Evolutionary conservation across 768 basidiomycete genomes (phyloP).

Genomic region (Omphalotus guepiniiformis): DNA sequence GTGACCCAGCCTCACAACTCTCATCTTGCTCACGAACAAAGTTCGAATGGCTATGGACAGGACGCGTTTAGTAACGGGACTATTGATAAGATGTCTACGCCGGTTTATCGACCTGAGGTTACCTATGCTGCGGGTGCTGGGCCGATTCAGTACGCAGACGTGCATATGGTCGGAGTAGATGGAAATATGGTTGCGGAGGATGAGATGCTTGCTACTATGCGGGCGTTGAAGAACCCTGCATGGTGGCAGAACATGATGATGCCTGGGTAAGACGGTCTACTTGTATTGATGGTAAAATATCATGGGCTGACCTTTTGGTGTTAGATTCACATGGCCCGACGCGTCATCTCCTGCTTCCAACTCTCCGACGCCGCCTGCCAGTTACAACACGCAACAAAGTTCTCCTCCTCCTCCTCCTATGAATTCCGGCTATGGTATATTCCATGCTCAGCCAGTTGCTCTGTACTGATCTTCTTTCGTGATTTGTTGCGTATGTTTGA

Average conservation of each 20-base stretch:
- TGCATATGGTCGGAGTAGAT: conserved; percentile 30
- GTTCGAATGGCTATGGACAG: not conserved
- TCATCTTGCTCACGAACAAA: not conserved
- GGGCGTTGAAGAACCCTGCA: conserved; percentile 61
- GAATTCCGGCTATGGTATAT: conserved; percentile 1
- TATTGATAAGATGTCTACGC: conserved; percentile 26
- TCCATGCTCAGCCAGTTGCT: conserved; percentile 5
- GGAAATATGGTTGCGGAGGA: conserved; percentile 30
- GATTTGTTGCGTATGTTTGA: no score
- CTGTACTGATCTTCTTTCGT: not conserved
- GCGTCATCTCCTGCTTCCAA: conserved; percentile 19
- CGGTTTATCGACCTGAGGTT: conserved; percentile 44
- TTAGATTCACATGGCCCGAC: conserved; percentile 29
- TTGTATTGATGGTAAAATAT: not conserved
- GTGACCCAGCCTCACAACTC: conserved; percentile 17
- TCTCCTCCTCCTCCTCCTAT: not conserved
- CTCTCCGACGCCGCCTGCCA: not conserved
- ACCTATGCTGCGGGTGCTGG: conserved; percentile 39
- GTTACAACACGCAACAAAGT: not conserved
- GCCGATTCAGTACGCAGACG: conserved; percentile 37
- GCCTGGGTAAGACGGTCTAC: conserved; percentile 57
- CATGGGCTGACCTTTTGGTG: conserved; percentile 1
- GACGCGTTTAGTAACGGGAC: conserved; percentile 14
- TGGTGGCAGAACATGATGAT: conserved; percentile 86
- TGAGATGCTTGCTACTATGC: conserved; percentile 67